A percentile compares a stretch with the other conserved stretches of the same genome.
phyloP scores from a whole-genome alignment of 495 filamentous ascomycete genomes.

The Evernia prunastri region DNA sequence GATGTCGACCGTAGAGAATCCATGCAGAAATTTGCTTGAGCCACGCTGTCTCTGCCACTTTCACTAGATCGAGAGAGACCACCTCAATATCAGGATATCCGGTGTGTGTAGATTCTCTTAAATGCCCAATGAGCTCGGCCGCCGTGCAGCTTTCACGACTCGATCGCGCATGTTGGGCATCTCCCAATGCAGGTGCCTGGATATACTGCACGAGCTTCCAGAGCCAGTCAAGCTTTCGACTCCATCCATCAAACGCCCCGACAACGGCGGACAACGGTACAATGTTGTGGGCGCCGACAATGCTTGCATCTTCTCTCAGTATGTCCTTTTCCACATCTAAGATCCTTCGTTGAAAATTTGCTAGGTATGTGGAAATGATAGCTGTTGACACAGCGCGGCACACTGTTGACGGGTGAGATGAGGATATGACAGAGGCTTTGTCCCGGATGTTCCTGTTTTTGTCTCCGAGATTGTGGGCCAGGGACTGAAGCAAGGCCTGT shows the following conservation, averaged over 20 bases:
- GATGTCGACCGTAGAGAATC: conserved; percentile 80
- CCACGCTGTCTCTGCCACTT: conserved; percentile 82
- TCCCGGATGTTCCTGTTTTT: conserved; percentile 64
- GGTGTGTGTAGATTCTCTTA: conserved; percentile 71
- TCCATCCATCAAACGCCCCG: conserved; percentile 78
- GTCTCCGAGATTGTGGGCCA: conserved; percentile 61
- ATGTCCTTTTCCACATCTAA: conserved; percentile 76
- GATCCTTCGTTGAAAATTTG: conserved; percentile 73
- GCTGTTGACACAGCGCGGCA: conserved; percentile 83
- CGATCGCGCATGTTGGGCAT: conserved; percentile 25
- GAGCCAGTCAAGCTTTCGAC: conserved; percentile 77
- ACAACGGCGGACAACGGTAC: conserved; percentile 84
- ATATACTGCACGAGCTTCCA: conserved; percentile 65
- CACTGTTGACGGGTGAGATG: conserved; percentile 65
- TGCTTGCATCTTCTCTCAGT: conserved; percentile 58
- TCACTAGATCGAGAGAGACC: conserved; percentile 61
- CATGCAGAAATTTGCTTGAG: conserved; percentile 82
- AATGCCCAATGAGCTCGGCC: conserved; percentile 65
- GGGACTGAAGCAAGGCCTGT: conserved; percentile 68
- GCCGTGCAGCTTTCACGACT: conserved; percentile 42
- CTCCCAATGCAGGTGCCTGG: conserved; percentile 30
- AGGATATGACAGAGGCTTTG: conserved; percentile 56
- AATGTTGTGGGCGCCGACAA: conserved; percentile 85
- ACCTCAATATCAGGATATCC: conserved; percentile 81
- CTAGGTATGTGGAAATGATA: conserved; percentile 66